These are phyloP conservation scores for Chondrostereum purpureum DNA, from an alignment of 1,284 basidiomycete species.

Conservation along the genomic window DNA sequence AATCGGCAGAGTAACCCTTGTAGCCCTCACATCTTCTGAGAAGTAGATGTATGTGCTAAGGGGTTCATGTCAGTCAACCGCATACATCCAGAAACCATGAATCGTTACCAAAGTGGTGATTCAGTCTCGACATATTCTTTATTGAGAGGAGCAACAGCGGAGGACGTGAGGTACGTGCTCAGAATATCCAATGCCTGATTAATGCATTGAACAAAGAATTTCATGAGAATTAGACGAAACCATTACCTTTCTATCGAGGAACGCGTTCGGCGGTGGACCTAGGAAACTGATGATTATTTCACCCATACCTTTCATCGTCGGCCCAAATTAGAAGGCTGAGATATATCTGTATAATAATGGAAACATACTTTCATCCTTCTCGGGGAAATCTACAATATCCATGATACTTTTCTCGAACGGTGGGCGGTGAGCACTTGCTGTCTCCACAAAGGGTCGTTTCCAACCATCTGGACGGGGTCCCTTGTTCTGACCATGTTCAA, in stretches of 20 bases:
- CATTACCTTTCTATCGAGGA: constrained; percentile 67
- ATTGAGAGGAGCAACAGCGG: constrained; percentile 83
- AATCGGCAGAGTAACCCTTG: constrained; percentile 67
- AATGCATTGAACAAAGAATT: constrained; percentile 3
- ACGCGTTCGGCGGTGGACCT: constrained; percentile 72
- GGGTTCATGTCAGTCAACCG: too few species aligned
- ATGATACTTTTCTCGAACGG: constrained; percentile 50
- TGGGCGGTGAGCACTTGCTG: constrained; percentile 61
- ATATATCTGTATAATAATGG: neutral
- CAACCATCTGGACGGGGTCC: constrained; percentile 72
- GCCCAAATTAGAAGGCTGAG: constrained; percentile 1
- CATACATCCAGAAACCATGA: constrained; percentile 16
- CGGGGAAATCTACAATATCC: constrained; percentile 88
- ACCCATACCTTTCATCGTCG: constrained; percentile 48
- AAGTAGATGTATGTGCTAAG: constrained; percentile 81
- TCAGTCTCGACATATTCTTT: constrained; percentile 93
- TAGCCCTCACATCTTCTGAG: constrained; percentile 72
- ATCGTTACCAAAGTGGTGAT: constrained; percentile 84
- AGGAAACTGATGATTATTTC: constrained; percentile 80
- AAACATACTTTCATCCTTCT: constrained; percentile 82
- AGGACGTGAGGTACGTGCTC: constrained; percentile 85
- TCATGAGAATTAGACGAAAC: neutral
- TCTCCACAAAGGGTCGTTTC: constrained; percentile 95
- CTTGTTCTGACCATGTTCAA: constrained; percentile 64
- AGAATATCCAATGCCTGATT: constrained; percentile 78